These are phyloP conservation scores for Pyrenophora graminea DNA, from an alignment of 2,329 filamentous ascomycete species.

Conservation along the genomic window DNA sequence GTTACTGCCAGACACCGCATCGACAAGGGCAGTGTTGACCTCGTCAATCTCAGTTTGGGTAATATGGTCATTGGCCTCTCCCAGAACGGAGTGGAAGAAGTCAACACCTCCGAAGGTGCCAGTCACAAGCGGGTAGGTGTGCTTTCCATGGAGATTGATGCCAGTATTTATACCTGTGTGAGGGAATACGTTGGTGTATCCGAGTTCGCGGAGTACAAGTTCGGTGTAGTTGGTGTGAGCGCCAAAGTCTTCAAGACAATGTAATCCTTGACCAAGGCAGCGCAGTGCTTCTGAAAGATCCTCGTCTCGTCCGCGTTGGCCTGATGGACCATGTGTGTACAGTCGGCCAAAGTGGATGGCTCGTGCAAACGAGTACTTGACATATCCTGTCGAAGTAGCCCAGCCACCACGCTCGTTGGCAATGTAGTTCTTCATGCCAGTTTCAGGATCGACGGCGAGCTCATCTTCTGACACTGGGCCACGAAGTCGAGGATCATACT, in stretches of 20 bases:
- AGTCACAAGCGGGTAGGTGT: constrained; percentile 58
- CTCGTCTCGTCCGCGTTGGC: constrained; percentile 48
- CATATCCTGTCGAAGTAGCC: constrained; percentile 87
- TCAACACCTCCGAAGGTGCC: constrained; percentile 60
- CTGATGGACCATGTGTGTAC: constrained; percentile 51
- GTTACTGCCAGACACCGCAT: constrained; percentile 41
- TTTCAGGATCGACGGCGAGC: constrained; percentile 51
- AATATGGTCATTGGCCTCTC: constrained; percentile 56
- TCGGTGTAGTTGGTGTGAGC: constrained; percentile 62
- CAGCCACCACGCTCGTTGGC: constrained; percentile 85
- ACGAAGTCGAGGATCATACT: constrained; percentile 79
- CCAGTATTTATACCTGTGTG: constrained; percentile 55
- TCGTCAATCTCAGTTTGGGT: constrained; percentile 55
- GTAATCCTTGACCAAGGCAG: constrained; percentile 57
- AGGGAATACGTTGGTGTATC: constrained; percentile 57
- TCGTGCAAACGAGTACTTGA: constrained; percentile 58
- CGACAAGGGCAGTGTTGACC: constrained; percentile 50
- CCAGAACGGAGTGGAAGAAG: constrained; percentile 56
- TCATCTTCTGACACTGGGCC: constrained; percentile 66
- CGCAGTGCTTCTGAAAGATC: constrained; percentile 55
- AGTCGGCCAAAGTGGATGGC: constrained; percentile 55
- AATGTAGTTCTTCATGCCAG: constrained; percentile 98
- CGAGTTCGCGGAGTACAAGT: constrained; percentile 57
- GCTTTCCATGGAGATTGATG: constrained; percentile 53
- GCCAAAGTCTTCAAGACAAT: constrained; percentile 60